phyloP scores from a whole-genome alignment of 139 green algal species.

The Chlorella sp. region DNA sequence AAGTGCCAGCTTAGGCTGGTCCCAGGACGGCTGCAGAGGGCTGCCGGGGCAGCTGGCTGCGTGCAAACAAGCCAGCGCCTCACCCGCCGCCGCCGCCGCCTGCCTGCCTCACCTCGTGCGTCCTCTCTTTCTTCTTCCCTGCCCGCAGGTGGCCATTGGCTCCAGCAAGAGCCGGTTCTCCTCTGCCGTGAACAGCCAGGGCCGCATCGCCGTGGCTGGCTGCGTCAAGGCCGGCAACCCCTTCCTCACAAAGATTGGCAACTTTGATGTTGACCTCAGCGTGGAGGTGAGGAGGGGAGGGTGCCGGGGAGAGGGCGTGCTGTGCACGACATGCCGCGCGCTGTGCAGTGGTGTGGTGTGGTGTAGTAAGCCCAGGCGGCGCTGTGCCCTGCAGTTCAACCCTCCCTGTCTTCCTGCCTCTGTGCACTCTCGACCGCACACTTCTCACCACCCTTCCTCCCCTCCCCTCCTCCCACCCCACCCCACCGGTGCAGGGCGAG shows the following conservation, averaged over 20 bases:
- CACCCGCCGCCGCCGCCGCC: neutral
- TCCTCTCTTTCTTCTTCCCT: neutral
- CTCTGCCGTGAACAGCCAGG: constrained; percentile 62
- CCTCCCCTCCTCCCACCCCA: neutral
- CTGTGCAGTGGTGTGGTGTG: neutral
- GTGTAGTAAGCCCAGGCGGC: too few relatives aligned
- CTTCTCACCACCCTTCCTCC: neutral
- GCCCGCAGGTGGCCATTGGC: constrained; percentile 64
- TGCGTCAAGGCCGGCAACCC: constrained; percentile 68
- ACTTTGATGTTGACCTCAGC: constrained; percentile 89
- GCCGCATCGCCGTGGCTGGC: constrained; percentile 81
- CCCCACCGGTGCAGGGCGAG: constrained; percentile 57
- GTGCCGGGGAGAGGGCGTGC: neutral
- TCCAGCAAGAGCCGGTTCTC: constrained; percentile 74
- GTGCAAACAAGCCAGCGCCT: neutral
- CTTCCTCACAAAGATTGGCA: constrained; percentile 89
- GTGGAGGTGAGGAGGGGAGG: constrained; percentile 26
- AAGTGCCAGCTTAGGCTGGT: neutral
- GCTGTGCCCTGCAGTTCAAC: neutral
- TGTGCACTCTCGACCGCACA: neutral
- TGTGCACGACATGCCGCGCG: too few relatives aligned
- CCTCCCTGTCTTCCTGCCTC: too few relatives aligned
- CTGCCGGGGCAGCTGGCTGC: neutral
- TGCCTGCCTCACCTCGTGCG: neutral
- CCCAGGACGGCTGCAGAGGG: neutral